Conservation (phyloP, 352 stramenopile species). For the Phytophthora idaei region DNA sequence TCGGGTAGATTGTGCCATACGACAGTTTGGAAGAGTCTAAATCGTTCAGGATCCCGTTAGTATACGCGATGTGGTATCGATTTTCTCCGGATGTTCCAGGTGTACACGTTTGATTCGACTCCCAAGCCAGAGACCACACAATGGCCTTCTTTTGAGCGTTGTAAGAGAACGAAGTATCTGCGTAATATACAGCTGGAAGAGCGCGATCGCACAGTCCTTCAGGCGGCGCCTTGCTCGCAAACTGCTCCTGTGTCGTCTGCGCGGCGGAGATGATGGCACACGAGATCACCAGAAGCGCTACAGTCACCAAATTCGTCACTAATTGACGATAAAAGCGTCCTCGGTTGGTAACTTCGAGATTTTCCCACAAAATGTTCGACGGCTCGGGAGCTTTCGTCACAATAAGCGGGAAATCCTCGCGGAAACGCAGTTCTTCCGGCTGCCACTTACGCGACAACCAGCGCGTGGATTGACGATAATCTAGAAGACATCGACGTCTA, state of each 20-base stretch:
- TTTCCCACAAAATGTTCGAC: conserved; percentile 89
- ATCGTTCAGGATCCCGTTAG: conserved; percentile 32
- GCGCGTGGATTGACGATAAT: conserved; percentile 68
- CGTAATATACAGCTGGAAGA: conserved; percentile 49
- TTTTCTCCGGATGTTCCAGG: conserved; percentile 12
- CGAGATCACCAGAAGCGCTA: conserved; percentile 49
- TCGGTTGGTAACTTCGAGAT: conserved; percentile 68
- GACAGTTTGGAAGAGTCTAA: conserved; percentile 21
- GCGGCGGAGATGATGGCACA: conserved; percentile 52
- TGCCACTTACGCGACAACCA: conserved; percentile 53
- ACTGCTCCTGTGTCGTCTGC: conserved; percentile 47
- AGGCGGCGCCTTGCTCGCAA: conserved; percentile 42
- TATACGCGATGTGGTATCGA: conserved; percentile 47
- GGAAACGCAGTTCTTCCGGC: conserved; percentile 57
- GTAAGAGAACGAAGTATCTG: conserved; percentile 23
- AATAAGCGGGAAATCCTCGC: conserved; percentile 44
- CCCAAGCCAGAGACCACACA: conserved; percentile 39
- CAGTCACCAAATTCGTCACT: conserved; percentile 65
- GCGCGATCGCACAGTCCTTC: conserved; percentile 41
- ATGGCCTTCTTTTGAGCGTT: conserved; percentile 16
- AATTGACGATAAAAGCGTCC: conserved; percentile 69
- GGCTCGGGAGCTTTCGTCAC: conserved; percentile 69
- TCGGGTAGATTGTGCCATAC: conserved; percentile 14
- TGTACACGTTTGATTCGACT: conserved; percentile 26
- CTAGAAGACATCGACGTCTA: conserved; percentile 63